Evolutionary conservation across 768 basidiomycete genomes (phyloP).

Genomic region (Lepiota subincarnata): DNA sequence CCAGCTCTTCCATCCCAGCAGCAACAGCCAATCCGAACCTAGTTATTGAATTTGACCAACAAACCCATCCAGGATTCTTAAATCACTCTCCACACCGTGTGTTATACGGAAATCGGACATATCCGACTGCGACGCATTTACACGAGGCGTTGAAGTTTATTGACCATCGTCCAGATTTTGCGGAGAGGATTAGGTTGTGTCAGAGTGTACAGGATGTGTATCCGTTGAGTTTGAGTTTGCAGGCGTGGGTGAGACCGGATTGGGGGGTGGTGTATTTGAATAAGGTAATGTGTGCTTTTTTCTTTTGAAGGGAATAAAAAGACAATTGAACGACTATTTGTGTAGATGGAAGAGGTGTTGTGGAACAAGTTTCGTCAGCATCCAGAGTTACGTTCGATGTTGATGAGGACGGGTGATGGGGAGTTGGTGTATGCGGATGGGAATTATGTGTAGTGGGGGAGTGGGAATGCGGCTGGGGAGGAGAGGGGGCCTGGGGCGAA

Average conservation of each 20-base stretch:
- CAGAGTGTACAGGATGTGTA: conserved; percentile 25
- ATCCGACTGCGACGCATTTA: conserved; percentile 62
- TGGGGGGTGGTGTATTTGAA: conserved; percentile 47
- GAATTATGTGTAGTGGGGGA: conserved; percentile 56
- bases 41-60: too few relatives aligned
- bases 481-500: conserved; percentile 37
- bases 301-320: background rate
- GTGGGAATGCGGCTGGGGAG: conserved; percentile 27
- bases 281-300: conserved; percentile 33
- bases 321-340: background rate
- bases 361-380: conserved; percentile 66
- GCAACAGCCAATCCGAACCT: background rate
- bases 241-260: conserved; percentile 34
- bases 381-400: conserved; percentile 39
- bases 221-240: conserved; percentile 17
- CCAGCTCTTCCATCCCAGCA: background rate
- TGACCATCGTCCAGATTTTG: conserved; percentile 38
- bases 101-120: conserved; percentile 42
- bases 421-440: conserved; percentile 45
- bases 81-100: conserved; percentile 57
- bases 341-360: conserved; percentile 58
- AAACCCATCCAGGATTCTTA: conserved; percentile 37
- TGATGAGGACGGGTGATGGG: conserved; percentile 45
- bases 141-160: conserved; percentile 64
- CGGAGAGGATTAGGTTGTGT: conserved; percentile 45